Percentiles rank a stretch among this genome's conserved stretches.
phyloP scores from a whole-genome alignment of 2,329 filamentous ascomycete species.

The Lachnum nothofagi region DNA sequence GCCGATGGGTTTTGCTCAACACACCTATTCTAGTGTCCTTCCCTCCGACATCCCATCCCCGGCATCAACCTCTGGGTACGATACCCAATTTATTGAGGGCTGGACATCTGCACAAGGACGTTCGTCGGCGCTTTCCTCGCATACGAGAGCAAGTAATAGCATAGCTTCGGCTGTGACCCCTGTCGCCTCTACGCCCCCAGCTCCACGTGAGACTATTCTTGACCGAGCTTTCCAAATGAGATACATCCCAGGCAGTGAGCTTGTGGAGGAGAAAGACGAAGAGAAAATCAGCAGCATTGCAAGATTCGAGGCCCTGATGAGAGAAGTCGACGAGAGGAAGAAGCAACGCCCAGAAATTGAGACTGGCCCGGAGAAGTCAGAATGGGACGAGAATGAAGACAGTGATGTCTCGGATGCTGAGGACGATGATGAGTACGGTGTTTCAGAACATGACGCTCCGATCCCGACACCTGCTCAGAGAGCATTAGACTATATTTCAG shows the following conservation, averaged over 20 bases:
- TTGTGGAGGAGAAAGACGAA: constrained; percentile 43
- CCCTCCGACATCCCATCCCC: constrained; percentile 55
- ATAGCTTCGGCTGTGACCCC: constrained; percentile 46
- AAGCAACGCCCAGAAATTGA: constrained; percentile 15
- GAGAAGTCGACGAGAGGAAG: constrained; percentile 49
- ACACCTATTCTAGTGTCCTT: constrained; percentile 48
- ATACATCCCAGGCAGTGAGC: constrained; percentile 56
- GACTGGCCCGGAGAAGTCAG: constrained; percentile 22
- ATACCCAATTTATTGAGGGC: constrained; percentile 54
- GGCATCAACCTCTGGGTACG: constrained; percentile 47
- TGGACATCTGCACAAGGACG: constrained; percentile 57
- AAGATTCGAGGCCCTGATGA: constrained; percentile 62
- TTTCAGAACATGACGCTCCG: constrained; percentile 23
- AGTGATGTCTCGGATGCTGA: constrained; percentile 38
- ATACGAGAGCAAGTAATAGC: constrained; percentile 50
- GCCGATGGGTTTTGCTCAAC: constrained; percentile 46
- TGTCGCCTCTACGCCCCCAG: constrained; percentile 36
- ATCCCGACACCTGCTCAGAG: constrained; percentile 29
- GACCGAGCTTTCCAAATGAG: constrained; percentile 61
- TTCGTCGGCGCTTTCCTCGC: constrained; percentile 52
- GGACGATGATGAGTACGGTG: constrained; percentile 35
- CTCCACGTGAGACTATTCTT: constrained; percentile 59
- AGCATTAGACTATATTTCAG: constrained; percentile 33
- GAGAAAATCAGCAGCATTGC: constrained; percentile 61
- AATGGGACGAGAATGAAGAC: constrained; percentile 29